Evolutionary conservation across 768 basidiomycete genomes (phyloP).

Genomic region (Grammothele lineata): DNA sequence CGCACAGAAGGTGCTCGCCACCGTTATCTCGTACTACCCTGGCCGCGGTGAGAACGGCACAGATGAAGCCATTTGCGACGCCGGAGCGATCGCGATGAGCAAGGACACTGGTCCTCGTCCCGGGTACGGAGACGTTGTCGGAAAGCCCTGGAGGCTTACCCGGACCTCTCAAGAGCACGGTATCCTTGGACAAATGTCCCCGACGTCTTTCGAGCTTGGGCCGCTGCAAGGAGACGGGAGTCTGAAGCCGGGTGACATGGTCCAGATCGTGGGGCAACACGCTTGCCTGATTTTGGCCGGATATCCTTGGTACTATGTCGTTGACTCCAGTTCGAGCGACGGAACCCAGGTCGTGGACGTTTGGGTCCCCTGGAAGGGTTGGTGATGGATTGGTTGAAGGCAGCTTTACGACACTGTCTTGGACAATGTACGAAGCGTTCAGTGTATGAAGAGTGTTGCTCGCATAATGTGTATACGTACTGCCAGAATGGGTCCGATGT

Average conservation of each 20-base stretch:
- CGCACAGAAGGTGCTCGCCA: constrained; percentile 64
- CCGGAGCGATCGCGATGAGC: constrained; percentile 82
- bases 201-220: constrained; percentile 12
- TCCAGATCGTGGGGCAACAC: constrained; percentile 81
- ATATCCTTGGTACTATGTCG: constrained; percentile 80
- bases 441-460: no score
- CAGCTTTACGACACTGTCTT: neutral
- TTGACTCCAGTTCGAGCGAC: constrained; percentile 56
- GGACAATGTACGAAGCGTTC: neutral
- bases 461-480: no score
- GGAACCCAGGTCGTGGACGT: constrained; percentile 61
- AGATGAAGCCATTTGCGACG: constrained; percentile 80
- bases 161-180: constrained; percentile 80
- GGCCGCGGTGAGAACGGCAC: constrained; percentile 53
- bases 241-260: constrained; percentile 53
- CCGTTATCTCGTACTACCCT: constrained; percentile 78
- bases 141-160: constrained; percentile 59
- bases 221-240: constrained; percentile 22
- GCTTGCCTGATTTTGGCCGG: constrained; percentile 80
- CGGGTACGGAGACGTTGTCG: constrained; percentile 69
- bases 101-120: constrained; percentile 77
- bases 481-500: no score
- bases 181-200: constrained; percentile 42
- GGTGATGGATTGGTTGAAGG: constrained; percentile 38
- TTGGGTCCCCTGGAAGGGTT: constrained; percentile 91